Conservation (phyloP, 306 rosid genomes). For the Senna siamea region DNA sequence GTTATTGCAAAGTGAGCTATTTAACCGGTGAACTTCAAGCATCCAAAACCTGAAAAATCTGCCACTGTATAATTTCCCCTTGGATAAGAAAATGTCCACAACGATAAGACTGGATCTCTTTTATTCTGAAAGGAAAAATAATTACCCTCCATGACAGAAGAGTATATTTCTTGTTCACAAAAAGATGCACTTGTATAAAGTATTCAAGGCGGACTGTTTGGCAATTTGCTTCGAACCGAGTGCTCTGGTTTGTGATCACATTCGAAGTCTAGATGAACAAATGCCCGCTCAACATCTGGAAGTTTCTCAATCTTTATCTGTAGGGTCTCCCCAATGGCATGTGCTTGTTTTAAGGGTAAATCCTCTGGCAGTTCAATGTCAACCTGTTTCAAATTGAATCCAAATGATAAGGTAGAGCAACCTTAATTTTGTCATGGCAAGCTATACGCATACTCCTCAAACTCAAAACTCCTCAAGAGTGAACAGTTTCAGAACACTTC, state of each 20-base stretch:
- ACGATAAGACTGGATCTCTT: conserved; percentile 20
- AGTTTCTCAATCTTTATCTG: conserved; percentile 81
- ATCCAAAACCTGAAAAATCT: neutral
- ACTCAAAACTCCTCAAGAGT: no score
- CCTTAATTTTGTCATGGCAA: conserved; percentile 13
- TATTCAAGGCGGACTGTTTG: conserved; percentile 52
- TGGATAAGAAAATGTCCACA: neutral
- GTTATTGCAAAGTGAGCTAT: neutral
- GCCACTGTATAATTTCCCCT: neutral
- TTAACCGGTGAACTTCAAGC: neutral
- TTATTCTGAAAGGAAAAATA: neutral
- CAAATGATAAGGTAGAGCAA: conserved; percentile 10
- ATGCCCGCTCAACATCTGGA: conserved; percentile 80
- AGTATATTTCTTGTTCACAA: neutral
- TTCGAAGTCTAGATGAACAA: conserved; percentile 96
- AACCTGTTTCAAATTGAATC: conserved; percentile 60
- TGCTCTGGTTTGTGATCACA: conserved; percentile 97
- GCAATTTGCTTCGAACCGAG: conserved; percentile 70
- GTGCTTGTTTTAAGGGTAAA: conserved; percentile 80
- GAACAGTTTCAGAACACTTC: no score
- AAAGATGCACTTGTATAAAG: neutral
- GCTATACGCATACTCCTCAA: neutral
- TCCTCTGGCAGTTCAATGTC: conserved; percentile 95
- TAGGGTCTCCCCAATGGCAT: conserved; percentile 71
- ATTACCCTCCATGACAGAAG: conserved; percentile 7